Evolutionary conservation across 148 eudicot genomes (phyloP), one percentile per base, ranked within the genome.

Genomic region (Rhododendron ferrugineum): DNA sequence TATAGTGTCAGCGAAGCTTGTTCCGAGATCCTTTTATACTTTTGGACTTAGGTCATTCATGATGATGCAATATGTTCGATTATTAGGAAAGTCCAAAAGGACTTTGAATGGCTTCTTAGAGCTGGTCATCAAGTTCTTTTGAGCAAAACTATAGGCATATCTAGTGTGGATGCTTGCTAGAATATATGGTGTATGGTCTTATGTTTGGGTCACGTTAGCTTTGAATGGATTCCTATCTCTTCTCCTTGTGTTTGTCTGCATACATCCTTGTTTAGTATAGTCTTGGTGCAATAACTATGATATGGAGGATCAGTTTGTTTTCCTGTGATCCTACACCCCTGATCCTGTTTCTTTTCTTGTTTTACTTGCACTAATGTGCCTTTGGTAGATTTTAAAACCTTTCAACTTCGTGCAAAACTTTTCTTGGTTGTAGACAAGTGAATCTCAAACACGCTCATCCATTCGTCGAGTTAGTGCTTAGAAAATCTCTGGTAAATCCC

Each of bases 11-110:
- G 78, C n/a, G 11, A 56, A n/a, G 72, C 77, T 54, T 50, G 78
- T 26, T 66, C 7, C 58, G n/a, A 23, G 40, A 56, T 76, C 16
- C 23, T 84, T 84, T 84, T 22, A 73, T n/a, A 26, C 16, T 23
- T 44, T 85, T 85, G 58, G 23, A 78, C 75, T 85, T 13, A 11
- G 34, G 23, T 22, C 52, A 73, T n/a, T 54, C n/a, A 73, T 32
- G 15, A 23, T 70, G 11, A 11, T 28, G 79, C 42, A 34, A 49
- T 79, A 15, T n/a, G 34, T 44, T 78, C 20, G 14, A 46, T 16
- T 36, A 34, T 36, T 37, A 5, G 1, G 78, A 20, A 74, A 36
- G 20, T 8, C 18, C 40, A 37, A 37, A 74, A 0, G 46, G 11
- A 28, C 34, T 26, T 47, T 46, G 34, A 78, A 5, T 47, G 32